Evolutionary conservation across 1,284 basidiomycete species (phyloP).

Genomic region (Malassezia yamatoensis): DNA sequence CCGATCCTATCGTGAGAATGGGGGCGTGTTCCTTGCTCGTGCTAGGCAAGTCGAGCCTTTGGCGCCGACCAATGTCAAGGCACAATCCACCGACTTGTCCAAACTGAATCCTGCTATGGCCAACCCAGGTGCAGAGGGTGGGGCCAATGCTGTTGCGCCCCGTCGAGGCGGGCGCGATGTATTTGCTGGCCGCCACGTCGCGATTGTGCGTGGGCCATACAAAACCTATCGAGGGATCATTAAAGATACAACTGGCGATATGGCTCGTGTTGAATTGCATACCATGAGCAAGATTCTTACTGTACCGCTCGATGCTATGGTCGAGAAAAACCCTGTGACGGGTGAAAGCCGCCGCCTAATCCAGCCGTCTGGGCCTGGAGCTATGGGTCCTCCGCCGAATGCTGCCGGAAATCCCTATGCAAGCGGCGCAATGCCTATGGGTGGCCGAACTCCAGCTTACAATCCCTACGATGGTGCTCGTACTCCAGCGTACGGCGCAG

Average conservation of each 20-base stretch:
- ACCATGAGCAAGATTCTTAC: constrained; percentile 83
- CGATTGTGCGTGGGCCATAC: constrained; percentile 73
- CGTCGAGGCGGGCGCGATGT: constrained; percentile 54
- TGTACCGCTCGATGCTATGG: constrained; percentile 69
- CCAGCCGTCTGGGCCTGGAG: constrained; percentile 8
- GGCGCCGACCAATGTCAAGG: constrained; percentile 56
- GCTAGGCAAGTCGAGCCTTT: constrained; percentile 50
- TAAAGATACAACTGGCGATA: constrained; percentile 83
- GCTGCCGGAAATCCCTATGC: constrained; percentile 16
- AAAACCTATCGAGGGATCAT: constrained; percentile 87
- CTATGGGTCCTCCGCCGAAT: constrained; percentile 18
- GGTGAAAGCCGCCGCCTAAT: constrained; percentile 27
- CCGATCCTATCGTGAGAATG: constrained; percentile 77
- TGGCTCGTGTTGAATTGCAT: constrained; percentile 80
- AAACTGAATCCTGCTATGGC: constrained; percentile 81
- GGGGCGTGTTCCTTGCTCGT: constrained; percentile 80
- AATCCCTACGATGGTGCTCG: constrained; percentile 23
- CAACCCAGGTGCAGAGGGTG: constrained; percentile 22
- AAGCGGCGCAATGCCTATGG: constrained; percentile 11
- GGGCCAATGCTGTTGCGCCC: constrained; percentile 27
- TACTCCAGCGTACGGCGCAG: constrained; percentile 22
- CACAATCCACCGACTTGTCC: constrained; percentile 59
- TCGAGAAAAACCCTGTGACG: constrained; percentile 55
- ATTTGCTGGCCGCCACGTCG: constrained; percentile 69
- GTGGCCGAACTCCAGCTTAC: constrained; percentile 35